These are phyloP conservation scores for Dissophora globulifera DNA, from an alignment of 192 early-diverging fungal genomes.

Conservation along the genomic window DNA sequence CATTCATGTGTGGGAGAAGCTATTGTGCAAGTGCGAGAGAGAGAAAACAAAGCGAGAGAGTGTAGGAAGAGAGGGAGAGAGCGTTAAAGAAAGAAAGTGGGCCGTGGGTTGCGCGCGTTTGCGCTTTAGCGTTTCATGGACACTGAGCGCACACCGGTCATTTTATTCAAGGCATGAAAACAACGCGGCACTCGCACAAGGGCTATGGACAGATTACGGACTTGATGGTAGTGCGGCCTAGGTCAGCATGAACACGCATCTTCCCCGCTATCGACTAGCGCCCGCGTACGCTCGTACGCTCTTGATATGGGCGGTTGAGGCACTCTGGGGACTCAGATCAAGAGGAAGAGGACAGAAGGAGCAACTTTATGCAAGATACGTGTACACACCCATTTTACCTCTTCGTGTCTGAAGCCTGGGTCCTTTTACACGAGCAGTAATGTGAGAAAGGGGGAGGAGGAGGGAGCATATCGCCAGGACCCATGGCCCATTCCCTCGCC, in stretches of 20 bases:
- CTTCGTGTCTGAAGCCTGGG: not conserved
- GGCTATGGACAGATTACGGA: too few species aligned
- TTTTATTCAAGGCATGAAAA: too few species aligned
- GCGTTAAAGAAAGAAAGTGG: not conserved
- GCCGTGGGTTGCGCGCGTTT: not conserved
- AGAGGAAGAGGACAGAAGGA: not conserved
- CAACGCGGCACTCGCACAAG: too few species aligned
- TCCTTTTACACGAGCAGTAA: not conserved
- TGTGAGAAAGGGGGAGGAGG: too few species aligned
- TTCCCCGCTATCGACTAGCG: not conserved
- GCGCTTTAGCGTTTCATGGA: constrained; percentile 5
- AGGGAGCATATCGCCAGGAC: too few species aligned
- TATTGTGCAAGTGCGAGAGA: too few species aligned
- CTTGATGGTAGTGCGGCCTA: too few species aligned
- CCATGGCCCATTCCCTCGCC: not conserved
- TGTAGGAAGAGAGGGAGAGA: not conserved
- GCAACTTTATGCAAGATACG: not conserved
- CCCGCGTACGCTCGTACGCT: not conserved
- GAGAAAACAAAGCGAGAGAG: not conserved
- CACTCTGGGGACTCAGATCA: not conserved
- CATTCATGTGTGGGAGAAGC: too few species aligned
- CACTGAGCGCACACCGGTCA: too few species aligned
- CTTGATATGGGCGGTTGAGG: too few species aligned
- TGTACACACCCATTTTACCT: not conserved
- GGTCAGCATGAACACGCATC: too few species aligned